Evolutionary conservation across 192 early-diverging fungal species (phyloP).

Genomic region (Coemansia sp.): DNA sequence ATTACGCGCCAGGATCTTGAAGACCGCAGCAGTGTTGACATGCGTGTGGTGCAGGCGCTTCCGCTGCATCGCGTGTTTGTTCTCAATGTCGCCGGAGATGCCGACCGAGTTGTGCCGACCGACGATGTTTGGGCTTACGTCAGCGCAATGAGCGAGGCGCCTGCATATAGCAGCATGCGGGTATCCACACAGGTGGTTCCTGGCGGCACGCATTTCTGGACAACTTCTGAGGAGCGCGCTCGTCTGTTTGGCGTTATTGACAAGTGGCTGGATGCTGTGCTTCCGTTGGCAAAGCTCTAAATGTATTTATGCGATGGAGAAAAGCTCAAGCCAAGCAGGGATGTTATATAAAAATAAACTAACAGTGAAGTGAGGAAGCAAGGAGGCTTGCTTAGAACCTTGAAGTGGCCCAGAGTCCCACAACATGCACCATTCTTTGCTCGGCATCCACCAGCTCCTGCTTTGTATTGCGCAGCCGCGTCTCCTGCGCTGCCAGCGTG

Average conservation of each 20-base stretch:
- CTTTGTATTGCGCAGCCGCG: constrained; percentile 16
- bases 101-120: constrained; percentile 53
- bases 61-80: constrained; percentile 44
- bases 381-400: constrained; percentile 14
- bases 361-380: neutral
- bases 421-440: constrained; percentile 10
- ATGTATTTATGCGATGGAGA: neutral
- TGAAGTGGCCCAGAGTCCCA: constrained; percentile 24
- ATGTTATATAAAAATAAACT: too few species aligned
- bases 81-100: constrained; percentile 55
- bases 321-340: too few species aligned
- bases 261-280: neutral
- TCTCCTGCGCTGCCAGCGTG: constrained; percentile 14
- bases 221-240: neutral
- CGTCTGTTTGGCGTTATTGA: neutral
- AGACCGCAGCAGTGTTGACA: constrained; percentile 36
- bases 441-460: constrained; percentile 27
- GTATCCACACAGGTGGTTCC: constrained; percentile 31
- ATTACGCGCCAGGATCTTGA: constrained; percentile 33
- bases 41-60: constrained; percentile 49
- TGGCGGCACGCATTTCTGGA: constrained; percentile 43
- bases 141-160: constrained; percentile 28
- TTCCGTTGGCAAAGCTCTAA: constrained; percentile 2
- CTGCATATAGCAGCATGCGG: neutral
- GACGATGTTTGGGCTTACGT: constrained; percentile 54